Evolutionary conservation across 257 asterid genomes (phyloP).

Genomic region (Cordia subcordata): DNA sequence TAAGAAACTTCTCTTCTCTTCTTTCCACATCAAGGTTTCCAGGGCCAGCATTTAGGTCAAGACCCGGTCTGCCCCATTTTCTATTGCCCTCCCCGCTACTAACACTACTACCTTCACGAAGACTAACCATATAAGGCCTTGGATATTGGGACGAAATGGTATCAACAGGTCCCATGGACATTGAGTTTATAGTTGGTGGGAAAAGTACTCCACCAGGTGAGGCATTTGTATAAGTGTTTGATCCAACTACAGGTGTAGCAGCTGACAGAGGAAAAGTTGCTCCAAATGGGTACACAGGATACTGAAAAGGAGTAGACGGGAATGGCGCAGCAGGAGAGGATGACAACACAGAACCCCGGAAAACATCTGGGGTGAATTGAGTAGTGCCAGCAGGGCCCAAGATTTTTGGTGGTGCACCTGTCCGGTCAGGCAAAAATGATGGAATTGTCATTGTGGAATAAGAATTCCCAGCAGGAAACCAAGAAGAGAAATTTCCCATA

Average conservation of each 20-base stretch:
- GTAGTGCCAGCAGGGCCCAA: slow-evolving; percentile 47
- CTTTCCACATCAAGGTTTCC: slow-evolving; percentile 55
- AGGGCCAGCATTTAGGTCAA: slow-evolving; percentile 88
- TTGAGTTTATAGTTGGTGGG: slow-evolving; percentile 50
- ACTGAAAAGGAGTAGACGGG: slow-evolving; percentile 33
- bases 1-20: slow-evolving; percentile 49
- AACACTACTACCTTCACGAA: slow-evolving; percentile 39
- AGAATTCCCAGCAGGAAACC: slow-evolving; percentile 61
- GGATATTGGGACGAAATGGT: slow-evolving; percentile 56
- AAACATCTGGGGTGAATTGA: slow-evolving; percentile 29
- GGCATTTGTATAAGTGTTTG: slow-evolving; percentile 30
- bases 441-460: slow-evolving; percentile 50
- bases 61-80: slow-evolving; percentile 67
- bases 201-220: slow-evolving; percentile 53
- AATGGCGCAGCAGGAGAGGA: slow-evolving; percentile 42
- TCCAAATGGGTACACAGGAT: slow-evolving; percentile 54
- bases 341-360: slow-evolving; percentile 35
- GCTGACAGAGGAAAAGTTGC: slow-evolving; percentile 55
- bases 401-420: slow-evolving; percentile 55
- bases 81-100: slow-evolving; percentile 48
- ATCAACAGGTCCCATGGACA: slow-evolving; percentile 51
- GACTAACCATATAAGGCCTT: slow-evolving; percentile 56
- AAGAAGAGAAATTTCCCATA: slow-evolving; percentile 55
- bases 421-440: slow-evolving; percentile 58
- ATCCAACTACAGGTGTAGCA: slow-evolving; percentile 43